Evolutionary conservation across 208 protist genomes (phyloP), one percentile per base, ranked within the genome.

Genomic region (Acanthamoeba lenticulata): DNA sequence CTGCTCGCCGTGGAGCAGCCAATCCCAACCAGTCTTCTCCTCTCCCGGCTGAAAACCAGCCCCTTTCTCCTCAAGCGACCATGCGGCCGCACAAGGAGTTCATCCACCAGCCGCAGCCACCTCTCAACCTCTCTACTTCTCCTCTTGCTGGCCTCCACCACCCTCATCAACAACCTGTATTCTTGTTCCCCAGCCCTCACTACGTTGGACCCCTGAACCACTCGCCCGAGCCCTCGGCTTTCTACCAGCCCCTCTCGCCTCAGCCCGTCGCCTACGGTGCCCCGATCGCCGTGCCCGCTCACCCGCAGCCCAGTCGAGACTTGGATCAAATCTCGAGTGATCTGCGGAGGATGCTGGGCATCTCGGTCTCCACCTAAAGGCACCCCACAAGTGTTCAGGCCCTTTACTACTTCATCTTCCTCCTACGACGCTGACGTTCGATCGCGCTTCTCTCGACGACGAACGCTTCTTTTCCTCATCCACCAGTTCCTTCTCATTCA

Each of bases 281-380:
- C 11, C 67, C 36, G 57, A 19, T 24, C 67, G 36, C 15, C 36
- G 7, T 79, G 67, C 67, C 67, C 36, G 9, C 36, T 79, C 15
- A 9, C 13, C 67, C 49, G 9, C 49, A 57, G 19, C 19, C 49
- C 9, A 57, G 49, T 79, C 67, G 32, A 79, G 67, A 79, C 21
- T 40, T 79, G n/a, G 67, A 79, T 40, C 67, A 79, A 34, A 7
- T 79, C 36, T 79, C 67, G 32, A 79, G 24, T 79, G 67, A 79
- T 15, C 67, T 79, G 36, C 7, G 67, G 36, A 79, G 21, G 67
- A 79, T 79, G 67, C 36, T 79, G 67, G 36, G 36, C 67, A 79
- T 79, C 36, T 40, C 67, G n/a, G 67, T 79, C 36, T 79, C 67
- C 32, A 79, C 67, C 21, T 79, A n/a, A 79, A 79, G 13, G 49